These are phyloP conservation scores for Penicillium aurantiogriseum DNA, from an alignment of 2,329 filamentous ascomycete species.

Conservation along the genomic window DNA sequence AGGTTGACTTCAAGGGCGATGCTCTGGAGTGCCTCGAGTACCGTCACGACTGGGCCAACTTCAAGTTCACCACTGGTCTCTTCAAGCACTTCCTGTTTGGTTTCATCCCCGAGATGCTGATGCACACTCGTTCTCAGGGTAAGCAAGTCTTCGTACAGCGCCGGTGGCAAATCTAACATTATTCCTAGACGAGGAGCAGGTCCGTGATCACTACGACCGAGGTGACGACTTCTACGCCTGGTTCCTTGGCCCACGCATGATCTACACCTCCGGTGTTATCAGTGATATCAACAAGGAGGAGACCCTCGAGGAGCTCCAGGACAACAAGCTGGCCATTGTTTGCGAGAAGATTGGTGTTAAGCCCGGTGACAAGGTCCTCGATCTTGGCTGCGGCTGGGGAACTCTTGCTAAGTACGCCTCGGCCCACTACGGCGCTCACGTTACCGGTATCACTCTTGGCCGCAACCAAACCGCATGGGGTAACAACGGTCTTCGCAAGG, in stretches of 20 bases:
- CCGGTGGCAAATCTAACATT: not conserved
- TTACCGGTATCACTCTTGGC: constrained; percentile 88
- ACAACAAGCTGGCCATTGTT: constrained; percentile 93
- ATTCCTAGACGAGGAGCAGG: constrained; percentile 83
- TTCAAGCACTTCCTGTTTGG: constrained; percentile 85
- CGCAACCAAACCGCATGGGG: constrained; percentile 97
- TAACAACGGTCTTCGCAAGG: constrained; percentile 81
- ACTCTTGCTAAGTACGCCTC: constrained; percentile 92
- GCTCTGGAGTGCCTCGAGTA: constrained; percentile 86
- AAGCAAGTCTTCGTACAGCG: constrained; percentile 27
- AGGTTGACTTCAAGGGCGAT: constrained; percentile 95
- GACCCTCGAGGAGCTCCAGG: constrained; percentile 89
- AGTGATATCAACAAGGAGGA: constrained; percentile 85
- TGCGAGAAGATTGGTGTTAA: constrained; percentile 92
- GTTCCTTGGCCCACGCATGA: constrained; percentile 98
- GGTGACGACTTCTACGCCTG: constrained; percentile 98
- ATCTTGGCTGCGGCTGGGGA: constrained; percentile 98
- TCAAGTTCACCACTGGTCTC: constrained; percentile 80
- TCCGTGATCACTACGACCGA: constrained; percentile 95
- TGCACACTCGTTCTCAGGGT: constrained; percentile 90
- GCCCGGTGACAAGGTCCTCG: constrained; percentile 77
- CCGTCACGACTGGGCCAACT: constrained; percentile 95
- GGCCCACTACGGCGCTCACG: constrained; percentile 82
- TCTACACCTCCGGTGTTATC: constrained; percentile 95
- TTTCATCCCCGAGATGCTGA: constrained; percentile 85